These are phyloP conservation scores for Carex scoparia DNA, from an alignment of 176 grass and related monocot genomes.

Conservation along the genomic window DNA sequence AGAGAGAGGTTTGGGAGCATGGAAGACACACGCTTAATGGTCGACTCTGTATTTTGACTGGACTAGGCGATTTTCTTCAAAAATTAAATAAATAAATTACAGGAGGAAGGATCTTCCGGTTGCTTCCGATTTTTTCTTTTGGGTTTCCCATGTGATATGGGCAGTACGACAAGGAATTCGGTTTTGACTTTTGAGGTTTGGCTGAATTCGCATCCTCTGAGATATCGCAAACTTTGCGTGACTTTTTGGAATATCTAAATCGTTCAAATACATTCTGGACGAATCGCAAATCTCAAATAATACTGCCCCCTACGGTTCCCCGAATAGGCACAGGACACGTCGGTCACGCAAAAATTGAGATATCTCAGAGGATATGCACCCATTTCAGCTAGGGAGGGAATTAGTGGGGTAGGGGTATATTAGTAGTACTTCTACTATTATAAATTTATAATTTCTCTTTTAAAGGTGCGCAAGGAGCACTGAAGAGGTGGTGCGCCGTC, in stretches of 20 bases:
- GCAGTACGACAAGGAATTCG: neutral
- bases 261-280: too few species aligned
- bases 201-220: too few species aligned
- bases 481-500: neutral
- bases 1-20: conserved; percentile 24
- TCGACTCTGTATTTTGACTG: neutral
- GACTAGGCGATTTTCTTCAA: too few species aligned
- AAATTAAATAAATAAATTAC: neutral
- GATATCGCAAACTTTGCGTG: too few species aligned
- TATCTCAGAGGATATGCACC: too few species aligned
- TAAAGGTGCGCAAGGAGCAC: neutral
- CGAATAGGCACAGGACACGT: too few species aligned
- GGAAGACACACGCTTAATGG: conserved; percentile 52
- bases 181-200: neutral
- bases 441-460: neutral
- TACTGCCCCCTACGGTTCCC: too few species aligned
- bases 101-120: neutral
- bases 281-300: too few species aligned
- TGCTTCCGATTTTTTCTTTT: neutral
- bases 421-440: neutral
- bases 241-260: too few species aligned
- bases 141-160: too few species aligned
- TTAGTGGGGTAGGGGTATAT: neutral
- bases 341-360: too few species aligned
- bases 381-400: neutral